phyloP scores from a whole-genome alignment of 805 yeast genomes.

The Priceomyces melissophilus region DNA sequence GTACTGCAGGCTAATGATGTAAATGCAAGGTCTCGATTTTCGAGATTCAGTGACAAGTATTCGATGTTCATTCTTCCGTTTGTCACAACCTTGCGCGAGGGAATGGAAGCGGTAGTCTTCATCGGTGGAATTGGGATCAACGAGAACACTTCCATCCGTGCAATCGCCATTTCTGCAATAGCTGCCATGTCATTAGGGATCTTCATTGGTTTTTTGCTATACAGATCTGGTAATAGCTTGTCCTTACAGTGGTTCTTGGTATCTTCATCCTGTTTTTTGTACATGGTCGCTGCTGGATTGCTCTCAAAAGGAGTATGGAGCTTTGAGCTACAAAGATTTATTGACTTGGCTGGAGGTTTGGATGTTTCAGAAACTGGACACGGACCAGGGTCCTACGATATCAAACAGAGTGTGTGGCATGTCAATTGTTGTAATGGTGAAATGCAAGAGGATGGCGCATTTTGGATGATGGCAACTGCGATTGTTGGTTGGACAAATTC shows the following conservation, averaged over 20 bases:
- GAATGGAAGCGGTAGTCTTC: conserved; percentile 42
- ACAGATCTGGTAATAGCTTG: conserved; percentile 39
- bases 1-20: background rate
- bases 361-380: conserved; percentile 44
- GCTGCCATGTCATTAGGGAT: conserved; percentile 29
- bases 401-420: conserved; percentile 40
- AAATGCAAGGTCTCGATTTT: conserved; percentile 8
- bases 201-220: conserved; percentile 31
- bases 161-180: conserved; percentile 29
- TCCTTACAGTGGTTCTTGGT: conserved; percentile 41
- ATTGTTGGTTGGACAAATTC: conserved; percentile 46
- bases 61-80: conserved; percentile 38
- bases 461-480: conserved; percentile 47
- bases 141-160: conserved; percentile 27
- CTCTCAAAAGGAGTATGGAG: conserved; percentile 45
- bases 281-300: conserved; percentile 43
- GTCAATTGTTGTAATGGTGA: conserved; percentile 46
- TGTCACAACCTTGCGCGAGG: conserved; percentile 39
- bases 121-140: conserved; percentile 42
- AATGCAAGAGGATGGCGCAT: conserved; percentile 36
- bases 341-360: conserved; percentile 36
- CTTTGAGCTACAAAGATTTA: conserved; percentile 38
- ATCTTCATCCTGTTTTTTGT: conserved; percentile 37
- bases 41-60: conserved; percentile 28
- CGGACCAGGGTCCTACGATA: conserved; percentile 46